Percentiles rank a stretch among this genome's conserved stretches.
These are phyloP conservation scores for Coniosporium apollinis DNA, from an alignment of 495 filamentous ascomycete species.

Conservation along the genomic window DNA sequence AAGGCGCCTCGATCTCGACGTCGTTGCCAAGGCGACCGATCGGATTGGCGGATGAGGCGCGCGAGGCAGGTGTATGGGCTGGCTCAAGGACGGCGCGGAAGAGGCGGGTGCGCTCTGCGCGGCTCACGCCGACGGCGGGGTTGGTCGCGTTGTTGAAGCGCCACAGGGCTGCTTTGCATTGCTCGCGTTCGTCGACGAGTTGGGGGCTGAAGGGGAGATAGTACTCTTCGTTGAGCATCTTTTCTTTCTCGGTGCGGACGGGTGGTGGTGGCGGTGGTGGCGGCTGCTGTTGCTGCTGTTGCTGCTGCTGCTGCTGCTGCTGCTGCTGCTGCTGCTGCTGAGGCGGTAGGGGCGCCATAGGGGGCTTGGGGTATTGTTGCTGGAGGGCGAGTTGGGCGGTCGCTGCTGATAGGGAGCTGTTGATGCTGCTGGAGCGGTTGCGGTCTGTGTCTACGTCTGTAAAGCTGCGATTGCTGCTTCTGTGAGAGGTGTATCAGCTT, in stretches of 20 bases:
- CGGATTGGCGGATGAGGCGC: constrained; percentile 47
- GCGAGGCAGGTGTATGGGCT: constrained; percentile 18
- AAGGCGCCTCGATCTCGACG: constrained; percentile 73
- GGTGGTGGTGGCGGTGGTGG: constrained; percentile 25
- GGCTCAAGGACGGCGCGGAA: constrained; percentile 52
- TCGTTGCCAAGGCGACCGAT: constrained; percentile 23
- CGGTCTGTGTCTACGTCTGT: neutral
- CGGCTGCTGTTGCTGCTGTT: no score
- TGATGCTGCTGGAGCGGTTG: constrained; percentile 3
- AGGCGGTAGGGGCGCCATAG: constrained; percentile 1
- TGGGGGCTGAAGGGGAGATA: constrained; percentile 66
- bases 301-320: no score
- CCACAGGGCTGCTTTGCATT: constrained; percentile 70
- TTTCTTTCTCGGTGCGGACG: constrained; percentile 60
- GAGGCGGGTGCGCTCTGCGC: constrained; percentile 62
- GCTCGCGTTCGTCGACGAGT: constrained; percentile 70
- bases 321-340: no score
- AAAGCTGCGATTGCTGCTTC: neutral
- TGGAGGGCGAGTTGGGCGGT: constrained; percentile 44
- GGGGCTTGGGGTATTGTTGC: constrained; percentile 22
- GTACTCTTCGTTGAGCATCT: constrained; percentile 74
- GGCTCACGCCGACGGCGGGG: constrained; percentile 55
- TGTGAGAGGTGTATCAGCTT: neutral
- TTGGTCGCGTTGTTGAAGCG: constrained; percentile 83
- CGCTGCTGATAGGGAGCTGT: constrained; percentile 32